Base-by-base conservation (phyloP, 1,284 basidiomycete species). In the Puccinia polysora region DNA sequence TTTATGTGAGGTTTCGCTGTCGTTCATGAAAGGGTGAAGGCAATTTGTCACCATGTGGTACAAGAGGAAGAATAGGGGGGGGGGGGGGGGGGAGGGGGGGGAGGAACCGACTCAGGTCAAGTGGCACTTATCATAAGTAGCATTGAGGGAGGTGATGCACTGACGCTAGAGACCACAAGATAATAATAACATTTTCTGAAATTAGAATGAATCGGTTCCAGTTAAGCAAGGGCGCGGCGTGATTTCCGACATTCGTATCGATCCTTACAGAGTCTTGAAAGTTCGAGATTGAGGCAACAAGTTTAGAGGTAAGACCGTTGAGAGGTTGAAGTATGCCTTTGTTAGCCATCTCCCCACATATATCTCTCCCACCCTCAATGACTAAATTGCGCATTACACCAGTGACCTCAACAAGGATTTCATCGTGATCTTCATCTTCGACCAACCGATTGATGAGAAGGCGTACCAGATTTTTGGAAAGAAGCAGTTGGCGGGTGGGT, bases 1-100 rank as follows among this genome's bases (percentile, higher is more conserved):
- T 32, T 69, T 69, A 15, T 55, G 32, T 47, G 65, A 69, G 20
- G 65, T 69, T 59, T 69, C 65, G 18, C 65, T 69, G 52, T 69
- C 32, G 12, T 4, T 8, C 25, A 23, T 38, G 2, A 15, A 25
- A 14, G n/a, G 7, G 15, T 38, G 28, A 28, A 32, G 6, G 18
- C 10, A 25, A 1, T 8, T 38, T 25, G 52, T 62, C 32, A 45
- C n/a, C 20, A 10, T 28, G n/a, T n/a, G 25, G 47, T 2, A 49
- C 18, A 23, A 49, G 18, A 23, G 25, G 4, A n/a, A n/a, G n/a
- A n/a, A n/a, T n/a, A n/a, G n/a, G n/a, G n/a, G n/a, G n/a, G n/a
- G n/a, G n/a, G n/a, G n/a, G n/a, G n/a, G n/a, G n/a, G n/a, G n/a
- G n/a, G n/a, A n/a, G n/a, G n/a, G n/a, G n/a, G n/a, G n/a, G n/a